phyloP scores from a whole-genome alignment of 176 grass and related monocot species.

The Triticum timopheevii region DNA sequence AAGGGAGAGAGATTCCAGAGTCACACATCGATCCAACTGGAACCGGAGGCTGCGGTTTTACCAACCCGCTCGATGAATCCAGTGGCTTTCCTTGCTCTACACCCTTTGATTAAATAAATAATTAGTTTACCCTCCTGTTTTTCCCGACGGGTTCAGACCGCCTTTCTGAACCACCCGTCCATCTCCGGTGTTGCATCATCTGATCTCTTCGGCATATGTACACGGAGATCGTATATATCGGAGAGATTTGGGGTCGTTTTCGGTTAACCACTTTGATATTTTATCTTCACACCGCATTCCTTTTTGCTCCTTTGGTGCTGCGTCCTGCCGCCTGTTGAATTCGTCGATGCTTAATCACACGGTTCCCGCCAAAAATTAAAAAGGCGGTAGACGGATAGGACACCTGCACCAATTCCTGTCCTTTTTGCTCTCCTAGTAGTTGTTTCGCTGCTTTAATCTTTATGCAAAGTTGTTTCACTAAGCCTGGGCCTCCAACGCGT shows the following conservation, averaged over 20 bases:
- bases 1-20: conserved; percentile 5
- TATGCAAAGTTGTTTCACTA: conserved; percentile 12
- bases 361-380: background rate
- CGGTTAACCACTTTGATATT: conserved; percentile 45
- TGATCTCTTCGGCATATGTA: background rate
- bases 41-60: conserved; percentile 3
- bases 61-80: background rate
- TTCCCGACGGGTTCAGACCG: conserved; percentile 31
- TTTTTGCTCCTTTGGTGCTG: conserved; percentile 6
- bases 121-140: background rate
- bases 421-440: background rate
- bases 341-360: background rate
- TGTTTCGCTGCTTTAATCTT: conserved; percentile 17
- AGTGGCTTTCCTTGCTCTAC: conserved; percentile 37
- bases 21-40: background rate
- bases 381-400: conserved; percentile 10
- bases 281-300: background rate
- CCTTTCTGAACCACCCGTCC: conserved; percentile 26
- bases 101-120: background rate
- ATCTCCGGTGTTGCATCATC: conserved; percentile 36
- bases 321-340: background rate
- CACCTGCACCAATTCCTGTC: conserved; percentile 35
- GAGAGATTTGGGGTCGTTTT: conserved; percentile 34
- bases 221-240: background rate
- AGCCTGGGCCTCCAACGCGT: background rate